A percentile compares a stretch with the other conserved stretches of the same genome.
phyloP scores from a whole-genome alignment of 768 basidiomycete genomes.

The Phylloporus scabripes region DNA sequence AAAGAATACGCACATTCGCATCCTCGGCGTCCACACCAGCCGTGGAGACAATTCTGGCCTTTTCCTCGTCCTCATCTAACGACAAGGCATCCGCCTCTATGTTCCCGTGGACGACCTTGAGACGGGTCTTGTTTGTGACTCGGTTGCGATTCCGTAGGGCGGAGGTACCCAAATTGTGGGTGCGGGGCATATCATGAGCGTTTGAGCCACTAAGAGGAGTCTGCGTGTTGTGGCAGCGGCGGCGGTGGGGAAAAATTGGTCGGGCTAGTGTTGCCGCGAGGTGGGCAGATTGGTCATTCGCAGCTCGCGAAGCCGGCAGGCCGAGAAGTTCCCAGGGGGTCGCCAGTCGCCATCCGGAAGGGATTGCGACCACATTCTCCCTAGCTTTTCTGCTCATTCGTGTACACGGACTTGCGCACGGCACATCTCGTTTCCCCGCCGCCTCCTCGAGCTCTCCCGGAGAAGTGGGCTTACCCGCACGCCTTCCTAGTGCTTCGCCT shows the following conservation, averaged over 20 bases:
- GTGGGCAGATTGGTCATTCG: too few relatives aligned
- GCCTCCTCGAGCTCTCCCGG: too few relatives aligned
- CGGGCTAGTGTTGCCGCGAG: too few relatives aligned
- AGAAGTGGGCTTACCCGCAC: too few relatives aligned
- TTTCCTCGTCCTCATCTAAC: slow-evolving; percentile 83
- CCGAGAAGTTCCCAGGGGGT: too few relatives aligned
- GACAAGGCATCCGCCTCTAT: slow-evolving; percentile 76
- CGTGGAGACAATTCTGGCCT: slow-evolving; percentile 72
- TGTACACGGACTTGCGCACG: too few relatives aligned
- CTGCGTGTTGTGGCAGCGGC: slow-evolving; percentile 28
- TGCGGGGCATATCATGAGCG: slow-evolving; percentile 82
- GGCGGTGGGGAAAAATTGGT: slow-evolving; percentile 17
- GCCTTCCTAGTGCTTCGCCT: too few relatives aligned
- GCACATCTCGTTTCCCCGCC: too few relatives aligned
- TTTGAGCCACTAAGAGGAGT: slow-evolving; percentile 31
- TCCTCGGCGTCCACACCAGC: slow-evolving; percentile 91
- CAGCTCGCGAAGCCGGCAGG: too few relatives aligned
- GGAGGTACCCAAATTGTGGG: slow-evolving; percentile 68
- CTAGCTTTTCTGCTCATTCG: too few relatives aligned
- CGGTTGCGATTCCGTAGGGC: slow-evolving; percentile 83
- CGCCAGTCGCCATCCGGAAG: too few relatives aligned
- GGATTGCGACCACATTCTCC: too few relatives aligned
- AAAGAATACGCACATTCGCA: slow-evolving; percentile 71
- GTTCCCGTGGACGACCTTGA: slow-evolving; percentile 76
- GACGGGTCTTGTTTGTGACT: slow-evolving; percentile 88